Conservation (phyloP, 176 grass and related monocot genomes). For the Musa schizocarpa region DNA sequence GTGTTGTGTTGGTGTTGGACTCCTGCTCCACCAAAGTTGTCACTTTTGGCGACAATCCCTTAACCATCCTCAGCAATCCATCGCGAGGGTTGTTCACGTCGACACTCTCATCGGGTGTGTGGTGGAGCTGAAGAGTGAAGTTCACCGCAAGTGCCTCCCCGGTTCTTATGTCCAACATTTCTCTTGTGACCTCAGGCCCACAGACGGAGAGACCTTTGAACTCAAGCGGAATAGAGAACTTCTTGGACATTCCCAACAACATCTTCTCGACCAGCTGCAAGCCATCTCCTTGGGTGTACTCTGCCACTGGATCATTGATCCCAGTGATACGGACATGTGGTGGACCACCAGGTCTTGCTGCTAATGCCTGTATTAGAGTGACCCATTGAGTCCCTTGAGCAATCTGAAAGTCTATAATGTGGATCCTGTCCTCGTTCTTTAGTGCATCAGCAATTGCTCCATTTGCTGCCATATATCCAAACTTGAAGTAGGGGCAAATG, state of each 20-base stretch:
- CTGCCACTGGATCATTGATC: conserved; percentile 66
- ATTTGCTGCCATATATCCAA: conserved; percentile 97
- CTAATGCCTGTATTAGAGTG: conserved; percentile 89
- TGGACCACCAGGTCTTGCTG: conserved; percentile 75
- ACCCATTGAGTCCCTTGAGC: conserved; percentile 97
- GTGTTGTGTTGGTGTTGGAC: conserved; percentile 89
- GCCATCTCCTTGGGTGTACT: conserved; percentile 58
- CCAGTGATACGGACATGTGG: conserved; percentile 89
- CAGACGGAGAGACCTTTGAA: conserved; percentile 49
- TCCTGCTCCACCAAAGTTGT: conserved; percentile 90
- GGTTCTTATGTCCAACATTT: conserved; percentile 70
- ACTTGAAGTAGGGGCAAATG: conserved; percentile 94
- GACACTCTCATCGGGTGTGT: conserved; percentile 96
- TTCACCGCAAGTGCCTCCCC: conserved; percentile 86
- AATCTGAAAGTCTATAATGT: conserved; percentile 98
- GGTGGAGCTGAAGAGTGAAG: conserved; percentile 88
- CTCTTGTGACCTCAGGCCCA: conserved; percentile 51
- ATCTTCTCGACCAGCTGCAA: conserved; percentile 65
- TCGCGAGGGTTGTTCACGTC: conserved; percentile 87
- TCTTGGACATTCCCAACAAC: conserved; percentile 68
- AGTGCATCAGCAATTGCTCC: conserved; percentile 94
- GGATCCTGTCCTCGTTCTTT: conserved; percentile 72
- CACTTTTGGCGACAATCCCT: conserved; percentile 78
- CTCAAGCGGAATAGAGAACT: conserved; percentile 80
- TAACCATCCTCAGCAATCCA: conserved; percentile 86